phyloP scores from a whole-genome alignment of 345 rosid species.

The Microcos paniculata region DNA sequence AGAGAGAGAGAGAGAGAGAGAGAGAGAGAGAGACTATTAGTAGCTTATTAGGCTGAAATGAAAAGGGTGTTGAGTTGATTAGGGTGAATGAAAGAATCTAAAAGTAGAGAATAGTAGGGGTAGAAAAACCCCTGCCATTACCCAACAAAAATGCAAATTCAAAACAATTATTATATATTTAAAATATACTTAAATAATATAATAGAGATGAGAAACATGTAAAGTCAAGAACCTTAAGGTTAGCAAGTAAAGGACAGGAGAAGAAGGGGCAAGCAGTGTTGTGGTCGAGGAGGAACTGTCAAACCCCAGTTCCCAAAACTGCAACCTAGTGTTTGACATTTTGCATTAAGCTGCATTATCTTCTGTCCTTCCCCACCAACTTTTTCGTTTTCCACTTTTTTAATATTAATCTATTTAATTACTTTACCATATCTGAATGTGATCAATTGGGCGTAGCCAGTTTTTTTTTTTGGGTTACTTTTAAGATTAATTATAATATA shows the following conservation, averaged over 20 bases:
- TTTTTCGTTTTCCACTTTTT: conserved; percentile 10
- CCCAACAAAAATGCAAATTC: conserved; percentile 12
- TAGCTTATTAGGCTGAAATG: too few relatives aligned
- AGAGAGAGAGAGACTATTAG: too few relatives aligned
- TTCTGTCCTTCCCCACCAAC: conserved; percentile 3
- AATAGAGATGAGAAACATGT: neutral
- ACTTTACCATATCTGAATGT: too few relatives aligned
- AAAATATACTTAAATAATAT: neutral
- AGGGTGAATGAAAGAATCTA: conserved; percentile 1
- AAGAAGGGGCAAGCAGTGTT: conserved; percentile 24
- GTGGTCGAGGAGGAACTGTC: conserved; percentile 37
- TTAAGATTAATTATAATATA: too few relatives aligned
- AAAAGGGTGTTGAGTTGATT: too few relatives aligned
- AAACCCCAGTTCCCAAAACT: conserved; percentile 56
- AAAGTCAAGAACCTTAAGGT: conserved; percentile 15
- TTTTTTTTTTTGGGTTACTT: too few relatives aligned
- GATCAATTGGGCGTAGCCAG: too few relatives aligned
- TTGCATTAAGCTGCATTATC: conserved; percentile 50
- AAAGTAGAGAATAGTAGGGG: neutral
- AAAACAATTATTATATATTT: neutral
- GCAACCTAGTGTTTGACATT: conserved; percentile 79
- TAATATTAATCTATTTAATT: neutral
- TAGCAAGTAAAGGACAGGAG: conserved; percentile 22
- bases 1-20: neutral
- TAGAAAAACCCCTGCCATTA: neutral